These are phyloP conservation scores for Xylaria sp. DNA, from an alignment of 2,329 filamentous ascomycete species.

Conservation along the genomic window DNA sequence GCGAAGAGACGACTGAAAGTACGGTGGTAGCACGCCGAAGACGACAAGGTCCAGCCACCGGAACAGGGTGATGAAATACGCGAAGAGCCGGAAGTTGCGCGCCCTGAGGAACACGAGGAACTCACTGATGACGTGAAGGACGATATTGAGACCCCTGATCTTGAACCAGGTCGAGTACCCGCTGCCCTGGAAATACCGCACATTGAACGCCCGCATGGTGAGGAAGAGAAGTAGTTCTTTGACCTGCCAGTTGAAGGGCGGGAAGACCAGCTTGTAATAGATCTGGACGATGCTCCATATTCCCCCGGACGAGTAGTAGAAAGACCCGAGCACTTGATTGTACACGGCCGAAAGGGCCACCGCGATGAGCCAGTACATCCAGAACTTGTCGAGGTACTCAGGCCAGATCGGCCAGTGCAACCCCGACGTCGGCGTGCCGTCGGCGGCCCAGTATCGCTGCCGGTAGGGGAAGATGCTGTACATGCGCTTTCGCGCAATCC, in stretches of 20 bases:
- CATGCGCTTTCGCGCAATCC: slow-evolving; percentile 1
- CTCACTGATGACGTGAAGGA: neutral
- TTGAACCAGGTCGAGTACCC: neutral
- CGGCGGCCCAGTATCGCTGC: slow-evolving; percentile 4
- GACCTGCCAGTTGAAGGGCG: neutral
- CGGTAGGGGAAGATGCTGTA: neutral
- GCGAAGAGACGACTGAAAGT: neutral
- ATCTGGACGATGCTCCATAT: neutral
- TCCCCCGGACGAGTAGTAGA: too few species aligned
- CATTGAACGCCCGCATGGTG: neutral
- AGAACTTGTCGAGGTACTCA: slow-evolving; percentile 2
- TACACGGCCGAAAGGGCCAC: neutral
- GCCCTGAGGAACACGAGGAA: neutral
- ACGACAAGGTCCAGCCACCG: slow-evolving; percentile 1
- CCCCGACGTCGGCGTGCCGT: neutral
- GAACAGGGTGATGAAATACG: neutral
- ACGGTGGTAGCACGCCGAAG: neutral
- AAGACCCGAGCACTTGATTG: neutral
- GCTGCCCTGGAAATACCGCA: neutral
- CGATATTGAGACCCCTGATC: neutral
- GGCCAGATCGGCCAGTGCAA: slow-evolving; percentile 13
- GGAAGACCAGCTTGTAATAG: neutral
- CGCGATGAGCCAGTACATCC: neutral
- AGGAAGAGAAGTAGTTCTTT: neutral
- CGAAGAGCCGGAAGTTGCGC: neutral